A percentile compares a stretch with the other conserved stretches of the same genome.
These are phyloP conservation scores for Alternaria longipes DNA, from an alignment of 2,329 filamentous ascomycete genomes.

Conservation along the genomic window DNA sequence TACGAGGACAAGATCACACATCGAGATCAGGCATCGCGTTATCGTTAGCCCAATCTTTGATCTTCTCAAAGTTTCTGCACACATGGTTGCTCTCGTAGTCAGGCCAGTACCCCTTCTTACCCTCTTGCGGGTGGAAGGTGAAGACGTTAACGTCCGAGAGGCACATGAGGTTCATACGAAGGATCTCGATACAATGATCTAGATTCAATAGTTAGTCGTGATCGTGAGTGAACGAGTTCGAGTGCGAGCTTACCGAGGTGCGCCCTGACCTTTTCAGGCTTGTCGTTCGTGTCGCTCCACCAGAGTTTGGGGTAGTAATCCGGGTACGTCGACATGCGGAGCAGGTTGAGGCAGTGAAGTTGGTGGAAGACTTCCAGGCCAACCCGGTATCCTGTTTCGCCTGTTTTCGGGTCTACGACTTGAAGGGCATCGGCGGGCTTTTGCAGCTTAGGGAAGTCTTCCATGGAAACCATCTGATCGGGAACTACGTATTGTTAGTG, in stretches of 20 bases:
- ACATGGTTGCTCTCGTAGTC: slow-evolving; percentile 47
- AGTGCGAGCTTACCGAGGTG: slow-evolving; percentile 33
- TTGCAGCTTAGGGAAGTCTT: slow-evolving; percentile 63
- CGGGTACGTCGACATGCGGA: slow-evolving; percentile 47
- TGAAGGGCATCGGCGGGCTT: slow-evolving; percentile 63
- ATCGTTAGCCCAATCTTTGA: slow-evolving; percentile 44
- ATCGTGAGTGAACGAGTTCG: neutral
- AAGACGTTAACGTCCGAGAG: slow-evolving; percentile 47
- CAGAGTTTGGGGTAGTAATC: slow-evolving; percentile 43
- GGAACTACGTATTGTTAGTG: slow-evolving; percentile 56
- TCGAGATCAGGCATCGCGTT: slow-evolving; percentile 45
- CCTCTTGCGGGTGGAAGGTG: slow-evolving; percentile 38
- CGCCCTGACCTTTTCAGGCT: slow-evolving; percentile 39
- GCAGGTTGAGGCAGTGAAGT: slow-evolving; percentile 49
- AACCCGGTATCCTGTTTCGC: slow-evolving; percentile 67
- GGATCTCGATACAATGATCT: slow-evolving; percentile 51
- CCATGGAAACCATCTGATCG: slow-evolving; percentile 67
- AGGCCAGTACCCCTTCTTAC: slow-evolving; percentile 38
- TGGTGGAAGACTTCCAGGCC: slow-evolving; percentile 68
- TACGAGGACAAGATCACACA: slow-evolving; percentile 14
- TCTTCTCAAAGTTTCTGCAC: slow-evolving; percentile 46
- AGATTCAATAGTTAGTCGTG: neutral
- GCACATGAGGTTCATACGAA: slow-evolving; percentile 51
- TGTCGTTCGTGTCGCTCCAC: slow-evolving; percentile 40
- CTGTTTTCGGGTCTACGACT: slow-evolving; percentile 65